Conservation (phyloP, 495 filamentous ascomycete genomes). For the Xylaria nigripes region DNA sequence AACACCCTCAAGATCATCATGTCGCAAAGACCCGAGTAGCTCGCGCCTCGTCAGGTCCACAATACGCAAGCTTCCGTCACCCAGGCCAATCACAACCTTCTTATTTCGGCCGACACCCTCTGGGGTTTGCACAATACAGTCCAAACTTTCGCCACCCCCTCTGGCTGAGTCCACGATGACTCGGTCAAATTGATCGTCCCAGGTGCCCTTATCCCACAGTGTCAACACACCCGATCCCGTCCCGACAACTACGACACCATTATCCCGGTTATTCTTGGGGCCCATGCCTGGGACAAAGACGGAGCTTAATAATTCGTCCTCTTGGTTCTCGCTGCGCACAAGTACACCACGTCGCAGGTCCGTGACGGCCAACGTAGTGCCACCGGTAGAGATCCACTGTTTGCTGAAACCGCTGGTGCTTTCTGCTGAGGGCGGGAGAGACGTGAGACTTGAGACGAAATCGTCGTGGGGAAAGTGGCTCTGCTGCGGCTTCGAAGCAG, state of each 20-base stretch:
- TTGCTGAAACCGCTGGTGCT: conserved; percentile 81
- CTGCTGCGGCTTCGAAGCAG: conserved; percentile 55
- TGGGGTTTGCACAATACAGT: conserved; percentile 59
- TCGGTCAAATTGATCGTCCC: conserved; percentile 90
- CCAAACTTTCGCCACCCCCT: conserved; percentile 57
- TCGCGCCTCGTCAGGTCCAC: conserved; percentile 38
- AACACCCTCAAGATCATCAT: conserved; percentile 80
- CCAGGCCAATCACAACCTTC: conserved; percentile 65
- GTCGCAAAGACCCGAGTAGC: conserved; percentile 46
- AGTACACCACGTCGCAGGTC: conserved; percentile 78
- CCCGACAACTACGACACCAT: conserved; percentile 73
- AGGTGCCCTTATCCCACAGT: conserved; percentile 85
- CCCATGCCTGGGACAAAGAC: conserved; percentile 61
- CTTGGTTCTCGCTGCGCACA: conserved; percentile 83
- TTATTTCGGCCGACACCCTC: conserved; percentile 57
- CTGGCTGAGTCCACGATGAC: conserved; percentile 61
- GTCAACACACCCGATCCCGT: conserved; percentile 73
- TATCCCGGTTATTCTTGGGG: conserved; percentile 50
- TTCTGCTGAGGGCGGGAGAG: conserved; percentile 66
- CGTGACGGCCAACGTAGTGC: conserved; percentile 78
- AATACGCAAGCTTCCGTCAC: conserved; percentile 54
- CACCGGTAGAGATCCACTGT: conserved; percentile 88
- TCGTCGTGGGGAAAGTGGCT: conserved; percentile 82
- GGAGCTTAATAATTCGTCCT: conserved; percentile 80
- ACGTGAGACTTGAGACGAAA: conserved; percentile 83